Conservation (phyloP, 2,329 filamentous ascomycete genomes). For the Sporothrix globosa region DNA sequence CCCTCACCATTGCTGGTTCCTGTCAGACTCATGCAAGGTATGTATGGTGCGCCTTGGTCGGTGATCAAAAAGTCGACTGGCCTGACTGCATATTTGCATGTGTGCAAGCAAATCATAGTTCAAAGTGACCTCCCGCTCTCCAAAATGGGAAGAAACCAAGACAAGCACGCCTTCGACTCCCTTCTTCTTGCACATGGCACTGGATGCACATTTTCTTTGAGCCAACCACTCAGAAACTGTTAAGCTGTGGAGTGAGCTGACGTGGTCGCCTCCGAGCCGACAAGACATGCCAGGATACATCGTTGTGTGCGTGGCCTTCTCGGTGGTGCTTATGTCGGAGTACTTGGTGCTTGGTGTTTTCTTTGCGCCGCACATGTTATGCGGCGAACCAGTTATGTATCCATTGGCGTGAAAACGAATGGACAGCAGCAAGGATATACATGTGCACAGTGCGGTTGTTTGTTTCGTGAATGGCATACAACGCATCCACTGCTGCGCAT, state of each 20-base stretch:
- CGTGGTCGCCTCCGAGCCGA: slow-evolving; percentile 30
- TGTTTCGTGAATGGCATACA: not conserved
- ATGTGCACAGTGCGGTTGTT: not conserved
- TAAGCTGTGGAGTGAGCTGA: slow-evolving; percentile 19
- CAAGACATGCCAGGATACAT: slow-evolving; percentile 14
- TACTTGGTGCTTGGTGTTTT: not conserved
- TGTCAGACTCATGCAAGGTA: slow-evolving; percentile 22
- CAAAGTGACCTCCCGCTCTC: not conserved
- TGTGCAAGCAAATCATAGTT: slow-evolving; percentile 5
- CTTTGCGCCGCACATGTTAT: slow-evolving; percentile 8
- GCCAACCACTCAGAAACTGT: not conserved
- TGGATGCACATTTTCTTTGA: not conserved
- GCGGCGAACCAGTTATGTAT: slow-evolving; percentile 8
- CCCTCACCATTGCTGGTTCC: not conserved
- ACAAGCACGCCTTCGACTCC: not conserved
- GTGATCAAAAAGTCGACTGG: not conserved
- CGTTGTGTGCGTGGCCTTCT: not conserved
- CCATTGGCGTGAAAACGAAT: not conserved
- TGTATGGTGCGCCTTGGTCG: not conserved
- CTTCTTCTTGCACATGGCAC: not conserved
- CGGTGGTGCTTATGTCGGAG: not conserved
- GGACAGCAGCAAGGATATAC: not conserved
- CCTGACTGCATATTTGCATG: slow-evolving; percentile 9
- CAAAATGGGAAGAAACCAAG: not conserved
- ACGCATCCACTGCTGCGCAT: slow-evolving; percentile 22